phyloP scores from a whole-genome alignment of 306 rosid species.

The Ammopiptanthus mongolicus region DNA sequence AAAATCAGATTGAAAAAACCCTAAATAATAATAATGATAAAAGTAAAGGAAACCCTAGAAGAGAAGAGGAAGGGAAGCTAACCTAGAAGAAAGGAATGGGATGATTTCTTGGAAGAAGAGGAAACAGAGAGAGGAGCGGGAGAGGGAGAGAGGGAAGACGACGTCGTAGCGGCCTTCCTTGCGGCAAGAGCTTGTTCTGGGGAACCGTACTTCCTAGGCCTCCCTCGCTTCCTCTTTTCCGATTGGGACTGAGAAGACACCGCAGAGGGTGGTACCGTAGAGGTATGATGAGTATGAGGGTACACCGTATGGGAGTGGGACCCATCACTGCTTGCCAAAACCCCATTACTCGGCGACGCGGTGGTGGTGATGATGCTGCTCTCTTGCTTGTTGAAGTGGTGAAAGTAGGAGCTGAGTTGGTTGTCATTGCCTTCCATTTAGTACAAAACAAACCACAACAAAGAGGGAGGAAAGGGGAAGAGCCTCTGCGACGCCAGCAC shows the following conservation, averaged over 20 bases:
- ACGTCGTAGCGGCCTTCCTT: slow-evolving; percentile 53
- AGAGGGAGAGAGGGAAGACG: slow-evolving; percentile 20
- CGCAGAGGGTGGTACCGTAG: neutral
- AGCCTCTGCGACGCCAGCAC: slow-evolving; percentile 5
- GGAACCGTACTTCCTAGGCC: slow-evolving; percentile 69
- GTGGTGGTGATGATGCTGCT: slow-evolving; percentile 7
- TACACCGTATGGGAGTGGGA: slow-evolving; percentile 38
- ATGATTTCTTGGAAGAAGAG: slow-evolving; percentile 41
- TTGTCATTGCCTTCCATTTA: slow-evolving; percentile 70
- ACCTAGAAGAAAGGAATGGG: slow-evolving; percentile 28
- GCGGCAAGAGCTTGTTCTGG: slow-evolving; percentile 81
- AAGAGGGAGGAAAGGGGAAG: neutral
- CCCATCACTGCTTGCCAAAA: slow-evolving; percentile 29
- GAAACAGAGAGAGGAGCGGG: slow-evolving; percentile 10
- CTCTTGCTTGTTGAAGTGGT: neutral
- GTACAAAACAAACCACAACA: neutral
- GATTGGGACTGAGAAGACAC: neutral
- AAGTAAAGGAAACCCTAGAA: neutral
- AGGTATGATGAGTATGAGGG: slow-evolving; percentile 37
- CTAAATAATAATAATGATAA: too few species aligned
- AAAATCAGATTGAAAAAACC: too few species aligned
- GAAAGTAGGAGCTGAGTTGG: slow-evolving; percentile 71
- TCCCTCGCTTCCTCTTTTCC: slow-evolving; percentile 50
- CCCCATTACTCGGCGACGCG: slow-evolving; percentile 54
- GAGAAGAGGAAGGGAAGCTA: slow-evolving; percentile 32